Conservation (phyloP, 345 rosid genomes). For the Sonneratia alba region DNA sequence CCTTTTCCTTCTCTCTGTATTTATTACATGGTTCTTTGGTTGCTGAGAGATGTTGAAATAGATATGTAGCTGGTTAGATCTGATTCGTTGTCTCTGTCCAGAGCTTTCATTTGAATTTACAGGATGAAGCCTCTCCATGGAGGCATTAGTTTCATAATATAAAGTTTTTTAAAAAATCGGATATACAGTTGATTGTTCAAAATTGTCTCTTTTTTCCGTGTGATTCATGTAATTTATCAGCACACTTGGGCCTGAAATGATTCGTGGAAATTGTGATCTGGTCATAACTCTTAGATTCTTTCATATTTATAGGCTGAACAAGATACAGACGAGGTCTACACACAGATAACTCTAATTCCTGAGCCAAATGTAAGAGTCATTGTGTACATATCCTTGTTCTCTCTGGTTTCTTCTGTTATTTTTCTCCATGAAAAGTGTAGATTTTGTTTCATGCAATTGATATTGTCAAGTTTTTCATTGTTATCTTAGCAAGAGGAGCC, state of each 20-base stretch:
- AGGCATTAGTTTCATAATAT: no score
- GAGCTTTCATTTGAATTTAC: no score
- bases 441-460: no score
- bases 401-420: background rate
- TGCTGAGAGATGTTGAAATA: background rate
- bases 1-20: background rate
- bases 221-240: no score
- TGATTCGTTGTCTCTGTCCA: background rate
- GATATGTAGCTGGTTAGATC: background rate
- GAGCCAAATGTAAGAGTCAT: slow-evolving; percentile 43
- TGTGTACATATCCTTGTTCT: background rate
- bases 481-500: slow-evolving; percentile 51
- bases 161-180: no score
- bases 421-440: background rate
- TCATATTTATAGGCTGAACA: slow-evolving; percentile 63
- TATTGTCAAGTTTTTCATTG: background rate
- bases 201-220: no score
- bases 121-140: no score
- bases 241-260: background rate
- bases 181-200: no score
- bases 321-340: slow-evolving; percentile 39
- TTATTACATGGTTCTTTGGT: background rate
- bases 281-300: slow-evolving; percentile 7
- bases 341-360: slow-evolving; percentile 73
- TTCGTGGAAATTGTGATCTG: slow-evolving; percentile 1